Base-by-base conservation (phyloP, 1,284 basidiomycete species). In the Boletus semigastroideus region DNA sequence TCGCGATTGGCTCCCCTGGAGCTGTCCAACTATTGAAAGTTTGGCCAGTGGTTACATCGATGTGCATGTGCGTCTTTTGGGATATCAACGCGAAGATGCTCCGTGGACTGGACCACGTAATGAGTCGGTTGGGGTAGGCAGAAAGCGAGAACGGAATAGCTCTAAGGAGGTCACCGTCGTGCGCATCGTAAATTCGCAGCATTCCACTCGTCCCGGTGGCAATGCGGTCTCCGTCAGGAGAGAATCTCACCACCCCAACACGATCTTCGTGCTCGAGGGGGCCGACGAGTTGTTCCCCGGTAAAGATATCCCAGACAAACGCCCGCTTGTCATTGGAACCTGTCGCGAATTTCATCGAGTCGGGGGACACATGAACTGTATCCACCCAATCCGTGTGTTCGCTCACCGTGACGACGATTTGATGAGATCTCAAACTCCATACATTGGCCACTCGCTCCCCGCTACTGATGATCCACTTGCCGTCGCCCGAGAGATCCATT, bases 361-460 rank as follows among this genome's bases (percentile, higher is more conserved):
- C 43, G 14, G 43, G 43, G 5, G 48, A 49, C 11, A 49, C 42
- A 6, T 47, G 25, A 0, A 51, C 39, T 13, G 50, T 8, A 13
- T 50, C 27, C 27, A 51, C 39, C 50, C 38, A 50, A 3, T 37
- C 13, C 16, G 39, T 11, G n/a, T 50, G 50, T 16, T 50, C 50
- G 48, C 8, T 42, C 34, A 33, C 30, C 20, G 33, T 51, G 14
- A 31, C 6, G 20, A 30, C 48, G 20, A 51, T 20, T 27, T 42
- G 34, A 19, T 48, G 50, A 25, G 48, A 19, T 11, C 14, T 31
- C 34, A 14, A 51, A 34, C 22, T 38, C 50, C 40, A 52, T 0
- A 52, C 48, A 1, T 37, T 51, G 27, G 28, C 40, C 19, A 42
- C 40, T 33, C 27, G 19, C 3, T 16, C 11, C 12, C 48, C 50